phyloP scores from a whole-genome alignment of 306 rosid genomes.

The Sicyos edulis region DNA sequence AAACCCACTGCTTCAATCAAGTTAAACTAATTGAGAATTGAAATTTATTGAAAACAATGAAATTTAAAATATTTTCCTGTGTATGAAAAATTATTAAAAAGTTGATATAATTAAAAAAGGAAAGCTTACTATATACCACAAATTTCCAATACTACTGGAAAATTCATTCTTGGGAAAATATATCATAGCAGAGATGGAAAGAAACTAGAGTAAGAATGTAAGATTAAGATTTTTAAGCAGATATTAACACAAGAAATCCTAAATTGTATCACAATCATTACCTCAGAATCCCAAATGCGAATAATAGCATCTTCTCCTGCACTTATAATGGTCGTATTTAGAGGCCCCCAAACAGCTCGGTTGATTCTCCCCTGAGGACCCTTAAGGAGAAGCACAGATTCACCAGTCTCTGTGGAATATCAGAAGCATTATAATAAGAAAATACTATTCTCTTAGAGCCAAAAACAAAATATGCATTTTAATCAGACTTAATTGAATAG shows the following conservation, averaged over 20 bases:
- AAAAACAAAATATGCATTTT: conserved; percentile 8
- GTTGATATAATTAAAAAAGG: no score
- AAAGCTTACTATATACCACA: no score
- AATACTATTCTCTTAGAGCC: neutral
- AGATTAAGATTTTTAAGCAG: neutral
- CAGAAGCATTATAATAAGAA: neutral
- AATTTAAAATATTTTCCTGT: no score
- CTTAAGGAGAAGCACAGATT: conserved; percentile 57
- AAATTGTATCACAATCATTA: conserved; percentile 10
- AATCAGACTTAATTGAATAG: neutral
- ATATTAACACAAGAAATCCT: neutral
- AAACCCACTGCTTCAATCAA: no score
- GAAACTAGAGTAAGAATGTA: neutral
- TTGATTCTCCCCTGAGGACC: conserved; percentile 91
- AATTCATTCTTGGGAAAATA: neutral
- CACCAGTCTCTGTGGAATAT: conserved; percentile 55
- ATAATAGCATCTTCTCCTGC: conserved; percentile 80
- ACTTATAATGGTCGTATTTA: conserved; percentile 71
- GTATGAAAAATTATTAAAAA: no score
- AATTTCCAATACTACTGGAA: neutral
- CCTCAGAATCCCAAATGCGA: conserved; percentile 97
- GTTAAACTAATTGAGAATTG: no score
- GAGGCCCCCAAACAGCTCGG: conserved; percentile 94
- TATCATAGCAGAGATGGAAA: neutral
- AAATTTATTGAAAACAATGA: no score